Conservation (phyloP, 768 basidiomycete genomes). For the Chlorophyllum brunneum region DNA sequence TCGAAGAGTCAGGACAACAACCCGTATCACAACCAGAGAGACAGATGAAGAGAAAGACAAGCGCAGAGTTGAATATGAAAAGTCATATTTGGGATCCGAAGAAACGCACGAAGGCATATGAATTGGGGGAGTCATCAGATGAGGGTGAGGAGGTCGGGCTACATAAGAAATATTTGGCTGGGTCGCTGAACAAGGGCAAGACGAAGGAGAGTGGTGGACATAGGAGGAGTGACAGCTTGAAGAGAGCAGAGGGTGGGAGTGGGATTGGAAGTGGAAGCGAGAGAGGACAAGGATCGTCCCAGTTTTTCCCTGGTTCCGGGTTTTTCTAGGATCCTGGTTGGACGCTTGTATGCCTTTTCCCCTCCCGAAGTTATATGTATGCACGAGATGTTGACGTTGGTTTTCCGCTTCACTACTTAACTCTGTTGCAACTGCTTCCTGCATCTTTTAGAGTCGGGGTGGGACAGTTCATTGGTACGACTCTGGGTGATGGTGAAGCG, state of each 20-base stretch:
- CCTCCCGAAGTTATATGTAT: not conserved
- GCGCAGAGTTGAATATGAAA: slow-evolving; percentile 41
- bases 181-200: slow-evolving; percentile 3
- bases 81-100: slow-evolving; percentile 29
- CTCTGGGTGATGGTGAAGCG: too few species aligned
- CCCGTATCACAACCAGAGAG: not conserved
- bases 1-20: slow-evolving; percentile 4
- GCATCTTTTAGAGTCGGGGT: not conserved
- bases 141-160: slow-evolving; percentile 12
- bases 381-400: not conserved
- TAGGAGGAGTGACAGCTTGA: slow-evolving; percentile 3
- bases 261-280: slow-evolving; percentile 3
- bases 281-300: slow-evolving; percentile 23
- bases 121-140: slow-evolving; percentile 10
- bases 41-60: slow-evolving; percentile 29
- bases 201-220: slow-evolving; percentile 2
- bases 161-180: slow-evolving; percentile 12
- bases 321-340: slow-evolving; percentile 21
- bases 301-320: slow-evolving; percentile 36
- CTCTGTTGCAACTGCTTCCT: too few species aligned
- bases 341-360: not conserved
- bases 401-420: not conserved
- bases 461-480: too few species aligned
- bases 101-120: slow-evolving; percentile 17
- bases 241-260: slow-evolving; percentile 1